These are phyloP conservation scores for Raffaelea arxii DNA, from an alignment of 2,329 filamentous ascomycete genomes.

Conservation along the genomic window DNA sequence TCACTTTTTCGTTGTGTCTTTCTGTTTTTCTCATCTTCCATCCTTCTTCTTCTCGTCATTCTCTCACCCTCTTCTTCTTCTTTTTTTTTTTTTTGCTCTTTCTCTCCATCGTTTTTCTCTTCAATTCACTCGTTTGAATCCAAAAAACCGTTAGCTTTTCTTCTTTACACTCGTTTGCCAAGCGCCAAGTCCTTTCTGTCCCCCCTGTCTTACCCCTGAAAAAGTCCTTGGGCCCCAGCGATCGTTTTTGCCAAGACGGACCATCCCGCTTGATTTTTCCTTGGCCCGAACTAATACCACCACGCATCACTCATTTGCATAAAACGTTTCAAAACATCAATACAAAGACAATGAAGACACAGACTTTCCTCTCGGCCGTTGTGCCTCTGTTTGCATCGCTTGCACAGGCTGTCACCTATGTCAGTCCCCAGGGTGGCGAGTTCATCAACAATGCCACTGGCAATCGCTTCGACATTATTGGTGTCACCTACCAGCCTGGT, in stretches of 20 bases:
- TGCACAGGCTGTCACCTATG: conserved; percentile 44
- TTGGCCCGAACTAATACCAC: no score
- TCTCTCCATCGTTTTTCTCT: background rate
- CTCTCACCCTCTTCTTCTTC: background rate
- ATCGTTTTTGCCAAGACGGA: background rate
- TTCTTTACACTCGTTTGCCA: no score
- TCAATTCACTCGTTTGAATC: background rate
- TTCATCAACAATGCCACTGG: conserved; percentile 50
- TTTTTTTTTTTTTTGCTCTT: background rate
- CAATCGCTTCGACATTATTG: conserved; percentile 54
- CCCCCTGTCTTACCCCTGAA: no score
- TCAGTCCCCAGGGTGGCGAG: conserved; percentile 44
- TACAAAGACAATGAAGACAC: conserved; percentile 24
- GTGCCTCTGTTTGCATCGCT: conserved; percentile 26
- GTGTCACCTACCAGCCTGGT: conserved; percentile 59
- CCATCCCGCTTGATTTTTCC: background rate
- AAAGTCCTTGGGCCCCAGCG: background rate
- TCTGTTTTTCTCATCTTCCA: background rate
- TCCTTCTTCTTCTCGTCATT: background rate
- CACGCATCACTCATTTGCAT: no score
- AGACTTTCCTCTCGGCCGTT: conserved; percentile 36
- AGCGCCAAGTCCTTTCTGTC: background rate
- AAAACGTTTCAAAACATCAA: no score
- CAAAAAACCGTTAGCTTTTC: background rate
- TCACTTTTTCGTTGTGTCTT: background rate